phyloP scores from a whole-genome alignment of 106 monocot genomes.

The Posidonia australis region DNA sequence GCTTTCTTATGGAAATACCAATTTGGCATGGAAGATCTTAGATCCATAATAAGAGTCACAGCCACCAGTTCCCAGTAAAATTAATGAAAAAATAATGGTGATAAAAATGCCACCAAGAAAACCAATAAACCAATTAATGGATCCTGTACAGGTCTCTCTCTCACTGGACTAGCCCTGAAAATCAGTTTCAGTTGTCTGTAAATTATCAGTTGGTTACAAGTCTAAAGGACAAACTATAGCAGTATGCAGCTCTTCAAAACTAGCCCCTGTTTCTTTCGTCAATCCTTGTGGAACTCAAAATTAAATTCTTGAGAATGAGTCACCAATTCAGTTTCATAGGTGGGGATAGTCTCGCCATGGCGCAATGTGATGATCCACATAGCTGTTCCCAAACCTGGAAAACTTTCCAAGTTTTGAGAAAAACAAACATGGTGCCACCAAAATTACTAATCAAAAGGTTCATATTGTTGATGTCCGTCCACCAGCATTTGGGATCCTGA shows the following conservation, averaged over 20 bases:
- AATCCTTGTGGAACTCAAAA: too few species aligned
- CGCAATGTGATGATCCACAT: too few species aligned
- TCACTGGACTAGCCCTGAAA: not conserved
- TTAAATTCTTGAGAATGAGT: not conserved
- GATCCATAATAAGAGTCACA: not conserved
- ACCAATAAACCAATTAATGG: constrained; percentile 2
- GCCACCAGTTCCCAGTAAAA: not conserved
- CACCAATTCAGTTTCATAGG: not conserved
- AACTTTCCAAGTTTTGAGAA: not conserved
- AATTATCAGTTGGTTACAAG: not conserved
- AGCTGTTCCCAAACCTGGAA: not conserved
- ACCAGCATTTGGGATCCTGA: constrained; percentile 25
- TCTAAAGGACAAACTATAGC: too few species aligned
- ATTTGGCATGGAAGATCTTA: not conserved
- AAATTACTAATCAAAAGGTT: not conserved
- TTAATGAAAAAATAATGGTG: not conserved
- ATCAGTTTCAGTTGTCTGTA: not conserved
- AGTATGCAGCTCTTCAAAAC: too few species aligned
- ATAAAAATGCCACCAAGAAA: not conserved
- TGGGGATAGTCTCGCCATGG: not conserved
- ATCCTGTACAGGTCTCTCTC: constrained; percentile 3
- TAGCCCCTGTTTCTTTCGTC: too few species aligned
- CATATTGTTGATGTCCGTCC: not conserved
- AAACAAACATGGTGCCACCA: not conserved
- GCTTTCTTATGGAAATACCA: not conserved